phyloP scores from a whole-genome alignment of 169 alveolate genomes.

The Plasmodium berghei region DNA sequence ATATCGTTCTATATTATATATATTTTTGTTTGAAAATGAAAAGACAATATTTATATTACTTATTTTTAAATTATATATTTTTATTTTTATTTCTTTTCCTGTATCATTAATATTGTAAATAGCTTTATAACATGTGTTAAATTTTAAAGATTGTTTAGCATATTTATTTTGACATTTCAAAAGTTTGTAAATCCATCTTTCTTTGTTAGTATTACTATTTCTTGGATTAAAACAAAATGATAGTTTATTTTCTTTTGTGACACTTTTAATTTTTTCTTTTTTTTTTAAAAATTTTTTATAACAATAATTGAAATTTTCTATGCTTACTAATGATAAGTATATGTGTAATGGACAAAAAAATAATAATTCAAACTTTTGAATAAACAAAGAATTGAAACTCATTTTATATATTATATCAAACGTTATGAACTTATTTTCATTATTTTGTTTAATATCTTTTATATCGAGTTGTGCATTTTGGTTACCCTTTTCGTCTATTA shows the following conservation, averaged over 20 bases:
- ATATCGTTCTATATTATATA: conserved; percentile 17
- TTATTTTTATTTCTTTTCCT: not conserved
- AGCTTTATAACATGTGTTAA: not conserved
- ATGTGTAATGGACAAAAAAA: conserved; percentile 34
- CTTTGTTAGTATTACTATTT: not conserved
- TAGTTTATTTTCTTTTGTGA: no score
- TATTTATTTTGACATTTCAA: no score
- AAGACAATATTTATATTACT: conserved; percentile 1
- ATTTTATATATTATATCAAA: conserved; percentile 20
- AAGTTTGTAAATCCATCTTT: not conserved
- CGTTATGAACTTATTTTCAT: not conserved
- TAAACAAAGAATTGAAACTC: not conserved
- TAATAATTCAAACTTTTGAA: conserved; percentile 15
- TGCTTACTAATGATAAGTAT: conserved; percentile 8
- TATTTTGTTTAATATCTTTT: not conserved
- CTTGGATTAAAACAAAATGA: no score
- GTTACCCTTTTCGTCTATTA: not conserved
- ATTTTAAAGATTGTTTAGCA: not conserved
- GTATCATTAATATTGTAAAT: not conserved
- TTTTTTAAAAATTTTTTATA: conserved; percentile 20
- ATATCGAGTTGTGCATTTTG: not conserved
- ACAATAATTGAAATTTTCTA: conserved; percentile 26
- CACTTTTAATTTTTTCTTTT: not conserved
- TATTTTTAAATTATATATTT: not conserved
- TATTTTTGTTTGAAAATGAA: conserved; percentile 12